Evolutionary conservation across 2,329 filamentous ascomycete species (phyloP), one percentile per base, ranked within the genome.

Genomic region (Aspergillus aculeatinus): DNA sequence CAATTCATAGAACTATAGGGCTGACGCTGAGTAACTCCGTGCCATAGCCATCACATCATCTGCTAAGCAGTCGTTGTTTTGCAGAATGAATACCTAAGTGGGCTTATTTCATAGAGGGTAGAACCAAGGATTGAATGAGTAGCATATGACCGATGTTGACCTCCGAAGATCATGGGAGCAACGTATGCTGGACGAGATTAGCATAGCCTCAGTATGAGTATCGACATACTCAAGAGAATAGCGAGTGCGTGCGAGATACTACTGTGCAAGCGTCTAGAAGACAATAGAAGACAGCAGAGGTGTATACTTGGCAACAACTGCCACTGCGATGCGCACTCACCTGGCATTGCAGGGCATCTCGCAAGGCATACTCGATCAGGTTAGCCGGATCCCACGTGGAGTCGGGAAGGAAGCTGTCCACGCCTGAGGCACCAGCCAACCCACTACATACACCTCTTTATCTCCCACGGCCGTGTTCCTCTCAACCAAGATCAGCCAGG

Each of bases 331-430:
- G 27, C 27, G 27, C 27, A 29, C 7, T 29, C 27, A 29, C 23
- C 23, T 23, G 23, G 23, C 23, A 23, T 4, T 23, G 23, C 21
- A 21, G 21, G 21, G 21, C 27, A 14, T 7, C 31, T 55, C 53
- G 53, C 53, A 48, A 48, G 12, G 27, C n/a, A 48, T 55, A 35
- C 53, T 27, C 4, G n/a, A 55, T 55, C 53, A 21, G 27, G 53
- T 48, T 48, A 55, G 12, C n/a, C 14, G 16, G 16, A 19, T 7
- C 42, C 33, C 53, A 55, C 42, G 53, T 48, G 53, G 39, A 19
- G n/a, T 27, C 42, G 53, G 27, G 33, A 25, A 5, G 27, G 33
- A 25, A 5, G 19, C 29, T 35, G 11, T 10, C 33, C 29, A 19
- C 42, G 35, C 53, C 53, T 48, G n/a, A 48, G 53, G 42, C 53